These are phyloP conservation scores for Lodderomyces oxycetoniae DNA, from an alignment of 1,139 yeast genomes.

Conservation along the genomic window DNA sequence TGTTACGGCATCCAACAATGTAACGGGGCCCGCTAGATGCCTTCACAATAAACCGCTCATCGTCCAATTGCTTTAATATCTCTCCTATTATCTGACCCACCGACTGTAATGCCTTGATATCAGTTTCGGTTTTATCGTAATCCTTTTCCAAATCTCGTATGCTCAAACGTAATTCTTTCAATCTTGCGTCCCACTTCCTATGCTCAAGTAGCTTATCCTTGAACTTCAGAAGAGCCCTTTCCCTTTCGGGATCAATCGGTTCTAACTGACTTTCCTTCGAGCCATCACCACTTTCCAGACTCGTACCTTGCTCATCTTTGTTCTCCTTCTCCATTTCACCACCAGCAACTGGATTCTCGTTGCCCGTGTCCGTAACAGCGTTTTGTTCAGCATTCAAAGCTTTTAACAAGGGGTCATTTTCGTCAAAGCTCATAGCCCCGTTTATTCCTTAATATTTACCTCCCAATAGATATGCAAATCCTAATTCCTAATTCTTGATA, in stretches of 20 bases:
- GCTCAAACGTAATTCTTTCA: slow-evolving; percentile 77
- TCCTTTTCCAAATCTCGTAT: slow-evolving; percentile 81
- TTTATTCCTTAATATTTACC: too few relatives aligned
- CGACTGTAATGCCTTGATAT: slow-evolving; percentile 92
- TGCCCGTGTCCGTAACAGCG: slow-evolving; percentile 16
- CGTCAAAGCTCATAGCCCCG: slow-evolving; percentile 57
- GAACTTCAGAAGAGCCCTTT: slow-evolving; percentile 71
- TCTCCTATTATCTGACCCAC: slow-evolving; percentile 98
- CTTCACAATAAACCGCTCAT: slow-evolving; percentile 91
- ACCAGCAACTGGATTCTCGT: neutral
- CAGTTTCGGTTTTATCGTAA: slow-evolving; percentile 92
- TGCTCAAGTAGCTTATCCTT: slow-evolving; percentile 88
- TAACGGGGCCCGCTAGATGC: slow-evolving; percentile 98
- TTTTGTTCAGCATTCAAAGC: slow-evolving; percentile 52
- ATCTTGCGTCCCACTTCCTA: slow-evolving; percentile 89
- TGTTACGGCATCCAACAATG: slow-evolving; percentile 94
- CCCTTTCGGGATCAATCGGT: slow-evolving; percentile 69
- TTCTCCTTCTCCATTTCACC: neutral
- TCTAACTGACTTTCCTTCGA: slow-evolving; percentile 37
- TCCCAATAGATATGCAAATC: too few relatives aligned
- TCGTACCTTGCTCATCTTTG: slow-evolving; percentile 3
- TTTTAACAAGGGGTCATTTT: slow-evolving; percentile 67
- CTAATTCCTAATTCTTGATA: too few relatives aligned
- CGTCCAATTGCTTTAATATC: slow-evolving; percentile 91
- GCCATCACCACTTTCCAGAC: neutral